phyloP scores from a whole-genome alignment of 2,329 filamentous ascomycete species.

The Tricladium varicosporioides region DNA sequence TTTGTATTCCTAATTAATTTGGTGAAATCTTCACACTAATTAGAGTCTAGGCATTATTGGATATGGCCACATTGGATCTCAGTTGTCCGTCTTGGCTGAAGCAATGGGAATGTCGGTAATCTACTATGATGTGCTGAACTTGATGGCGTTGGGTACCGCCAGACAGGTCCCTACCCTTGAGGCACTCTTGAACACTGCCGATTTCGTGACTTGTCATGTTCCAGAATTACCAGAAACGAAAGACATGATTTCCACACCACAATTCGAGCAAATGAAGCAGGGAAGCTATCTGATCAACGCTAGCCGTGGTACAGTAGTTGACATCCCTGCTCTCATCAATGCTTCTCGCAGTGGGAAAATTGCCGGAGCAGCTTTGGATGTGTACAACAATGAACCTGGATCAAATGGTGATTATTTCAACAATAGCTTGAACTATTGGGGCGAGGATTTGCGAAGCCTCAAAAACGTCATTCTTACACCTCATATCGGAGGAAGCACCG shows the following conservation, averaged over 20 bases:
- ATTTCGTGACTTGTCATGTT: conserved; percentile 94
- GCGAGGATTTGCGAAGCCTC: conserved; percentile 76
- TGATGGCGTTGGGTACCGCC: conserved; percentile 91
- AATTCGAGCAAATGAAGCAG: conserved; percentile 87
- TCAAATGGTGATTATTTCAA: conserved; percentile 96
- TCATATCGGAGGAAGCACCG: conserved; percentile 95
- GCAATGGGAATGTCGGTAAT: conserved; percentile 98
- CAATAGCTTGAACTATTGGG: conserved; percentile 78
- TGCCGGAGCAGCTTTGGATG: conserved; percentile 92
- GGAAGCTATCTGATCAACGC: conserved; percentile 96
- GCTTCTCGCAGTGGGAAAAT: conserved; percentile 83
- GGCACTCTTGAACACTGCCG: conserved; percentile 71
- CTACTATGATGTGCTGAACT: conserved; percentile 91
- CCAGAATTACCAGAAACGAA: conserved; percentile 90
- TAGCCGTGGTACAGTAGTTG: conserved; percentile 87
- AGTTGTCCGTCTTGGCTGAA: conserved; percentile 92
- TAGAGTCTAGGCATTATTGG: conserved; percentile 71
- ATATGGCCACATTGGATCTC: conserved; percentile 95
- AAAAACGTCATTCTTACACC: conserved; percentile 95
- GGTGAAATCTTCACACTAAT: conserved; percentile 1
- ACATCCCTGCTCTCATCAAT: conserved; percentile 88
- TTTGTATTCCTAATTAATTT: conserved; percentile 35
- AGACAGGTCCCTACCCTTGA: conserved; percentile 78
- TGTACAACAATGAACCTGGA: conserved; percentile 90
- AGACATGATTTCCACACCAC: conserved; percentile 78